Evolutionary conservation across 306 rosid species (phyloP).

Genomic region (Luffa aegyptiaca): DNA sequence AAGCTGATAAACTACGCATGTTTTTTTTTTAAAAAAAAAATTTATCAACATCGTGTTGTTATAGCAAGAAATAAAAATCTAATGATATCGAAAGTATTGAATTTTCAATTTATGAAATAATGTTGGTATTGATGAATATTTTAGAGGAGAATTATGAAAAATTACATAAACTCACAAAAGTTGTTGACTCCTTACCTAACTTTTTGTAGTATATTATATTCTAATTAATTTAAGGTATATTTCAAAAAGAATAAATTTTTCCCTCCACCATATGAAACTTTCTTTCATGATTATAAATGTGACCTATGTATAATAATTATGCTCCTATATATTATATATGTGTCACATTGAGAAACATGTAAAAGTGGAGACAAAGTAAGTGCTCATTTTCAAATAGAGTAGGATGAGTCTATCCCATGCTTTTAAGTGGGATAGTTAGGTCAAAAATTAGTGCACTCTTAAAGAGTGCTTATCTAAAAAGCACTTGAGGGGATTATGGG

Average conservation of each 20-base stretch:
- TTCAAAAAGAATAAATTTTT: not conserved
- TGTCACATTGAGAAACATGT: not conserved
- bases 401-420: not conserved
- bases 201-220: not conserved
- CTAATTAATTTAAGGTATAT: not conserved
- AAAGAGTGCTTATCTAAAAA: not conserved
- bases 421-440: not conserved
- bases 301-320: not conserved
- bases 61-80: too few relatives aligned
- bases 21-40: too few relatives aligned
- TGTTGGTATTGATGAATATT: too few relatives aligned
- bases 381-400: not conserved
- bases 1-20: too few relatives aligned
- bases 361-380: constrained; percentile 1
- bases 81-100: too few relatives aligned
- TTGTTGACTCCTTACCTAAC: not conserved
- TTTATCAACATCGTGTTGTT: too few relatives aligned
- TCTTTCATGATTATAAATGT: not conserved
- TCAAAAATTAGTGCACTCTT: too few relatives aligned
- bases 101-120: too few relatives aligned
- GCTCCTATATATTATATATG: not conserved
- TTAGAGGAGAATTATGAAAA: too few relatives aligned
- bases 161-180: too few relatives aligned
- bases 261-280: not conserved
- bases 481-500: not conserved